These are phyloP conservation scores for Neoascochyta sp. DNA, from an alignment of 2,329 filamentous ascomycete species.

Conservation along the genomic window DNA sequence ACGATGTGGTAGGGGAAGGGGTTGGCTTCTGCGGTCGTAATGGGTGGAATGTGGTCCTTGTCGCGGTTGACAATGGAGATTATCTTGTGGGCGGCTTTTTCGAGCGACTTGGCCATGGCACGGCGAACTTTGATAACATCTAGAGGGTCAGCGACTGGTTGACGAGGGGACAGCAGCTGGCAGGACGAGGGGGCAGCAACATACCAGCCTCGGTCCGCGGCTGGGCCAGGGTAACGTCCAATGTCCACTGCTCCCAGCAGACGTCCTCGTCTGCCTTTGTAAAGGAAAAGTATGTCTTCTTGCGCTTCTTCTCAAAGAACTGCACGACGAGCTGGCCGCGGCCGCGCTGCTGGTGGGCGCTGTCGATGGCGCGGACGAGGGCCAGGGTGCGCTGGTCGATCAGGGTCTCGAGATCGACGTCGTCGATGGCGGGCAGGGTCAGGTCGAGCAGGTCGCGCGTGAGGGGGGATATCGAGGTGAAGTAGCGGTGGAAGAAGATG, in stretches of 20 bases:
- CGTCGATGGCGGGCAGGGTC: slow-evolving; percentile 82
- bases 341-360: slow-evolving; percentile 54
- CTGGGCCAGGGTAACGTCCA: slow-evolving; percentile 89
- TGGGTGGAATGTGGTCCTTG: slow-evolving; percentile 95
- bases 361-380: slow-evolving; percentile 72
- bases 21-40: slow-evolving; percentile 86
- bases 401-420: slow-evolving; percentile 86
- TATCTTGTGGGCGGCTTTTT: slow-evolving; percentile 85
- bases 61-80: slow-evolving; percentile 81
- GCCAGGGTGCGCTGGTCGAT: slow-evolving; percentile 83
- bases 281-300: slow-evolving; percentile 69
- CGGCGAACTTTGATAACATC: slow-evolving; percentile 84
- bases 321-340: slow-evolving; percentile 79
- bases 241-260: slow-evolving; percentile 94
- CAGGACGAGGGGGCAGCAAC: slow-evolving; percentile 21
- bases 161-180: no score
- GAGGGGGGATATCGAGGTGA: slow-evolving; percentile 76
- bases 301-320: slow-evolving; percentile 89
- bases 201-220: slow-evolving; percentile 82
- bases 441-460: slow-evolving; percentile 88
- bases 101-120: slow-evolving; percentile 85
- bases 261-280: slow-evolving; percentile 83
- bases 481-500: slow-evolving; percentile 98
- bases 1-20: slow-evolving; percentile 93
- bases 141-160: no score